phyloP scores from a whole-genome alignment of 2,329 filamentous ascomycete species.

The Graphiopsis chlorocephala region DNA sequence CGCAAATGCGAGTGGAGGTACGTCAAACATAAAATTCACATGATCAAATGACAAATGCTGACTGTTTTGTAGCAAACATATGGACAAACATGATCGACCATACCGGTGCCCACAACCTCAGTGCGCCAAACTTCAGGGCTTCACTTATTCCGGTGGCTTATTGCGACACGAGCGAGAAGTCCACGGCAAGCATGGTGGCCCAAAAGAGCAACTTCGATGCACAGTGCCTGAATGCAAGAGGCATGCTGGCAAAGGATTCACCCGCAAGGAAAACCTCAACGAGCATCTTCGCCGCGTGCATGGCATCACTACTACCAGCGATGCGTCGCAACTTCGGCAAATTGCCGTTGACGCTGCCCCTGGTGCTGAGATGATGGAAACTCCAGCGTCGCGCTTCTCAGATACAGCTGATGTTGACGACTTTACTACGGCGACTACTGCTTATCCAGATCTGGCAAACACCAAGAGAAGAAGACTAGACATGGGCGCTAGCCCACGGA shows the following conservation, averaged over 20 bases:
- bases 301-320: constrained; percentile 14
- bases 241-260: constrained; percentile 83
- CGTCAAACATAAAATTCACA: constrained; percentile 40
- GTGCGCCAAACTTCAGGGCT: constrained; percentile 88
- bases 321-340: constrained; percentile 11
- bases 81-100: constrained; percentile 95
- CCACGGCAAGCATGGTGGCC: constrained; percentile 83
- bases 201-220: constrained; percentile 83
- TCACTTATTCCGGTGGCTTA: constrained; percentile 90
- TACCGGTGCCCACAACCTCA: constrained; percentile 81
- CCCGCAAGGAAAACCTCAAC: constrained; percentile 87
- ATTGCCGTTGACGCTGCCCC: constrained; percentile 13
- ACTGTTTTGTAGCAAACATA: constrained; percentile 71
- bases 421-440: constrained; percentile 7
- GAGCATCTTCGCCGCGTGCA: constrained; percentile 93
- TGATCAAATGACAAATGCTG: constrained; percentile 11
- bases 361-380: constrained; percentile 12
- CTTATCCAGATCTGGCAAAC: constrained; percentile 16
- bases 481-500: not conserved
- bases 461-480: constrained; percentile 15
- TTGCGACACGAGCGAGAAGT: constrained; percentile 90
- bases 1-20: constrained; percentile 94
- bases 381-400: constrained; percentile 5
- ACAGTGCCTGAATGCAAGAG: constrained; percentile 86
- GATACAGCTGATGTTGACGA: constrained; percentile 11